Percentiles rank a stretch among this genome's conserved stretches.
Conservation (phyloP, 2,329 filamentous ascomycete genomes). For the Colletotrichum tropicale region DNA sequence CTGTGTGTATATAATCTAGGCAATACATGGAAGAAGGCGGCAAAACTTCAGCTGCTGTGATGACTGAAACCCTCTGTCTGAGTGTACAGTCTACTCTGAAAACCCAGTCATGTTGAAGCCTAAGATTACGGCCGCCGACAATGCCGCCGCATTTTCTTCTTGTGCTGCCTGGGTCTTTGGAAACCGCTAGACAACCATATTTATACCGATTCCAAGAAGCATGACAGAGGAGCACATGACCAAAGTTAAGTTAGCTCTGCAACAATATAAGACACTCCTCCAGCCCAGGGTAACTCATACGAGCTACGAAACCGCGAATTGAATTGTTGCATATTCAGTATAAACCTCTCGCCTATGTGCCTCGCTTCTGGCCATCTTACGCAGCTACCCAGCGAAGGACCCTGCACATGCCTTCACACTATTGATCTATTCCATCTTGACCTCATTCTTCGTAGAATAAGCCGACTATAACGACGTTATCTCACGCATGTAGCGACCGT, state of each 20-base stretch:
- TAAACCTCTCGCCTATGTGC: background rate
- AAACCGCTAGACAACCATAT: background rate
- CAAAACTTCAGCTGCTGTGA: background rate
- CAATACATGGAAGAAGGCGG: background rate
- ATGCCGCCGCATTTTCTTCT: background rate
- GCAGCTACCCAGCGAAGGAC: background rate
- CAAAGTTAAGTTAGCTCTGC: accelerated
- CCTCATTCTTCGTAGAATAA: background rate
- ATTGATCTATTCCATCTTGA: background rate
- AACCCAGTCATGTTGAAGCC: no score
- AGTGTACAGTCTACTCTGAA: background rate
- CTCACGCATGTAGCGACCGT: accelerated
- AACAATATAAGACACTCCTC: background rate
- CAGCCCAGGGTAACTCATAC: background rate
- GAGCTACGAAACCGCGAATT: background rate
- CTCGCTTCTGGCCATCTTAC: accelerated
- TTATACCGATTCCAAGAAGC: background rate
- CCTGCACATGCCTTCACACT: accelerated
- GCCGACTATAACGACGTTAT: accelerated
- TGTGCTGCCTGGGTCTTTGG: background rate
- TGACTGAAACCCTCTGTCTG: background rate
- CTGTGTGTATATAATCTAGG: background rate
- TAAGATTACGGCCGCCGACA: no score
- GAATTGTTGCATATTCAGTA: accelerated
- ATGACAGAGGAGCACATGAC: background rate